phyloP scores from a whole-genome alignment of 345 rosid species.

The Citrus medica region DNA sequence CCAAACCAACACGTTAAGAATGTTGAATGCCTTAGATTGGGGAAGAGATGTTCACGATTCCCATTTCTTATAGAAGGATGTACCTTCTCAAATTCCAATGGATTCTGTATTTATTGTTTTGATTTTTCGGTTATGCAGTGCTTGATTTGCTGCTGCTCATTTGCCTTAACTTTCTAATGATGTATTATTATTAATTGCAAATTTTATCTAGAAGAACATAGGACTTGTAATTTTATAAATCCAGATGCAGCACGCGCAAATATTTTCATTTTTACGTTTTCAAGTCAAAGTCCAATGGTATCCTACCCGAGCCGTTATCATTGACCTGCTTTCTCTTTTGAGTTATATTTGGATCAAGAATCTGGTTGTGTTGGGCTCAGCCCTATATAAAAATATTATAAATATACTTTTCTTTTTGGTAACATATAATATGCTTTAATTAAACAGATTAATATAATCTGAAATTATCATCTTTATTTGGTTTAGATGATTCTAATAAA shows the following conservation, averaged over 20 bases:
- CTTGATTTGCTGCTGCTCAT: conserved; percentile 6
- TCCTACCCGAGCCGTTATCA: neutral
- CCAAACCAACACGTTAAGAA: conserved; percentile 18
- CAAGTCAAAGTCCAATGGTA: neutral
- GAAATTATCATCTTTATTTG: too few relatives aligned
- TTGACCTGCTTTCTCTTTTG: neutral
- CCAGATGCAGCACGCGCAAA: neutral
- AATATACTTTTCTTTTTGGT: neutral
- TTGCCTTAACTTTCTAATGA: neutral
- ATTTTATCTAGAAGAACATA: neutral
- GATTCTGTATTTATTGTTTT: neutral
- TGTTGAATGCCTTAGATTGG: neutral
- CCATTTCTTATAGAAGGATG: neutral
- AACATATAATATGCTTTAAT: neutral
- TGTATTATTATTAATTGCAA: neutral
- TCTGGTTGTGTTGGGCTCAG: neutral
- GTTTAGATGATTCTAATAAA: too few relatives aligned
- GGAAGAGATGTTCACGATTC: neutral
- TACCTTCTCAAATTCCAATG: neutral
- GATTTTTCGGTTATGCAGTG: neutral
- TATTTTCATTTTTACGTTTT: too few relatives aligned
- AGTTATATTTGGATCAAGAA: too few relatives aligned
- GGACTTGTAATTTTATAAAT: too few relatives aligned
- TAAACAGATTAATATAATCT: too few relatives aligned
- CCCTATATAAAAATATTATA: too few relatives aligned